Conservation (phyloP, 2,329 filamentous ascomycete species). For the Allantophomopsis lycopodina region DNA sequence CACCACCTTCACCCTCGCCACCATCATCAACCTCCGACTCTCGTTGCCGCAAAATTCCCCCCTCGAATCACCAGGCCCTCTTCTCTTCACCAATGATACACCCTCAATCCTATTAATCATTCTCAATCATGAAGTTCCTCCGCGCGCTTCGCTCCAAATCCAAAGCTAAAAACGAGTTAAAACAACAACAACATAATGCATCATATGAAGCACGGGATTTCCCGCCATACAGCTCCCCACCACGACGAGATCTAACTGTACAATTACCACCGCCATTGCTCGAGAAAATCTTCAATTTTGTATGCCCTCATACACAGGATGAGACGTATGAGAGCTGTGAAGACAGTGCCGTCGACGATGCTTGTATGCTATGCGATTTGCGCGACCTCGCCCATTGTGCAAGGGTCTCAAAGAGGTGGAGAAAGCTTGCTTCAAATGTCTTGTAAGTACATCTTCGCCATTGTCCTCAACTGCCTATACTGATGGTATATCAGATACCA, state of each 20-base stretch:
- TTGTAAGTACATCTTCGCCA: conserved; percentile 38
- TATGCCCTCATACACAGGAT: conserved; percentile 75
- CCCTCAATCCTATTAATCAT: no score
- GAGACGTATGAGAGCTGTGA: conserved; percentile 72
- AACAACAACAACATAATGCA: not conserved
- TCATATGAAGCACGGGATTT: conserved; percentile 1
- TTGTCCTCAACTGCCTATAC: conserved; percentile 3
- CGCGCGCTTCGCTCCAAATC: not conserved
- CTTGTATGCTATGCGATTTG: conserved; percentile 88
- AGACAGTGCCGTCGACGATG: conserved; percentile 61
- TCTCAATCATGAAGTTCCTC: not conserved
- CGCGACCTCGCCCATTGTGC: conserved; percentile 75
- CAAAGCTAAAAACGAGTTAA: not conserved
- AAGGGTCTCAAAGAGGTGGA: conserved; percentile 63
- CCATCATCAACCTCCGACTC: no score
- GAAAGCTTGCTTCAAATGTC: conserved; percentile 30
- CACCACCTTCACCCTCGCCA: no score
- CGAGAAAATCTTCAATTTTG: conserved; percentile 61
- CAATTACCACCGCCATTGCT: conserved; percentile 57
- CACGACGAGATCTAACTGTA: not conserved
- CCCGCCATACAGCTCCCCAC: conserved; percentile 8
- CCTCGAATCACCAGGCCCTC: no score
- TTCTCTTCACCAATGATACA: no score
- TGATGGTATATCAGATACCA: conserved; percentile 47
- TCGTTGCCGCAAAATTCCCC: no score